Conservation (phyloP, 202 grass and related monocot species). For the Dendrocalamus latiflorus region DNA sequence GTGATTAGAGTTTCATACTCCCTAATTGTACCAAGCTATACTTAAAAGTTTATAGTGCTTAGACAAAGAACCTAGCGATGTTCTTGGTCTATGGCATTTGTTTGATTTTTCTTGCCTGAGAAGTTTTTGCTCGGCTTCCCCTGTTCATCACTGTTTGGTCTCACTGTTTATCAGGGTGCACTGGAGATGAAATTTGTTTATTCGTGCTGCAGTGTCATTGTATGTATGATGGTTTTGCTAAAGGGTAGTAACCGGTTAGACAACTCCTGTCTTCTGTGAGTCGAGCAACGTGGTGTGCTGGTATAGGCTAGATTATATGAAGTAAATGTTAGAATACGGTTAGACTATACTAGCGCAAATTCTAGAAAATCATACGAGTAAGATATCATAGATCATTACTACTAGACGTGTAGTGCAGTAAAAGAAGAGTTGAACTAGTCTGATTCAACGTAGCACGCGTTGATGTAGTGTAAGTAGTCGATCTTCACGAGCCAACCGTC, state of each 20-base stretch:
- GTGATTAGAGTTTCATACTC: not conserved
- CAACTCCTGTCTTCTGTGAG: not conserved
- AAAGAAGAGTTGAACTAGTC: no score
- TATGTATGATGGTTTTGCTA: not conserved
- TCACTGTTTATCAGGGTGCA: not conserved
- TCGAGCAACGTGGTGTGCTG: not conserved
- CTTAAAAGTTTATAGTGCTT: not conserved
- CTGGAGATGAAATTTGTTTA: not conserved
- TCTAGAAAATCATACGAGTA: no score
- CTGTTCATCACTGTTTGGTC: not conserved
- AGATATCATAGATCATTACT: no score
- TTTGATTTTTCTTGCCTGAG: not conserved
- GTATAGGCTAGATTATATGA: no score
- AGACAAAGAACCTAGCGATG: not conserved
- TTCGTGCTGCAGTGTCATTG: not conserved
- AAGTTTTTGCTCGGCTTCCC: not conserved
- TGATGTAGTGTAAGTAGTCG: no score
- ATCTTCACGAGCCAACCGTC: no score
- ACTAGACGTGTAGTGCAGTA: no score
- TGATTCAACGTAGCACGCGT: no score
- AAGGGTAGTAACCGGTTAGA: not conserved
- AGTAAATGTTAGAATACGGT: no score
- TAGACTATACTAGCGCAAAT: no score
- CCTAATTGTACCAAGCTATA: conserved; percentile 6
- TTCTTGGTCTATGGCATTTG: not conserved